phyloP scores from a whole-genome alignment of 2,329 filamentous ascomycete species.

The Lasiodiplodia sp. region DNA sequence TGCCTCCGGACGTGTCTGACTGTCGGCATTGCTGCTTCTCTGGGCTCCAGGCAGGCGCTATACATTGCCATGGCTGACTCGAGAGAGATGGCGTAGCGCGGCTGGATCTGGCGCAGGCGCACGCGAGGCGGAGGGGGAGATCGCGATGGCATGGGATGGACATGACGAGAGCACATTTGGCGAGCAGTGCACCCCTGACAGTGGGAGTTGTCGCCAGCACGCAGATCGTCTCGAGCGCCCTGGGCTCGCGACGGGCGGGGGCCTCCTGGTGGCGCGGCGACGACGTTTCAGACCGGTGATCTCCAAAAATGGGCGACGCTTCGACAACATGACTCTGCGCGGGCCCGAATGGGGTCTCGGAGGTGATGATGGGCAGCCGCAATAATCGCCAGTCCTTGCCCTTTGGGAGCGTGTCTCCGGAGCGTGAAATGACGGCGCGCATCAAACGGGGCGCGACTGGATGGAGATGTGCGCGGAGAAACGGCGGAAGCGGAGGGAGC shows the following conservation, averaged over 20 bases:
- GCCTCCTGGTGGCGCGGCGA: constrained; percentile 13
- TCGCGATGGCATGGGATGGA: constrained; percentile 7
- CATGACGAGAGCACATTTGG: constrained; percentile 21
- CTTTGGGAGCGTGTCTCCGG: background rate
- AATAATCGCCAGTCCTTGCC: constrained; percentile 12
- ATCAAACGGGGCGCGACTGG: constrained; percentile 14
- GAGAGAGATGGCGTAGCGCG: background rate
- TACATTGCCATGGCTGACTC: background rate
- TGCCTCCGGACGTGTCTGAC: background rate
- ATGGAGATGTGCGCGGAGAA: constrained; percentile 4
- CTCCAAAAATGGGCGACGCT: constrained; percentile 6
- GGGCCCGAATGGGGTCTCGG: constrained; percentile 7
- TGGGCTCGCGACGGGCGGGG: background rate
- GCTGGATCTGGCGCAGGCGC: constrained; percentile 12
- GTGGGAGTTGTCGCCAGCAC: constrained; percentile 9
- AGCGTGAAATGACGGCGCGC: constrained; percentile 21
- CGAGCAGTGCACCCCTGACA: constrained; percentile 25
- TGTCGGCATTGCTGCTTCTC: background rate
- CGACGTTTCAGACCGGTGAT: constrained; percentile 1
- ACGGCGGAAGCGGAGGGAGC: constrained; percentile 8
- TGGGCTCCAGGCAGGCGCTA: background rate
- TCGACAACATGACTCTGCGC: constrained; percentile 10
- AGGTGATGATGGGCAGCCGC: constrained; percentile 16
- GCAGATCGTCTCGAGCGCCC: constrained; percentile 16
- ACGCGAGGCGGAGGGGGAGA: constrained; percentile 17